These are phyloP conservation scores for Plasmodium yoelii DNA, from an alignment of 169 alveolate species.

Conservation along the genomic window DNA sequence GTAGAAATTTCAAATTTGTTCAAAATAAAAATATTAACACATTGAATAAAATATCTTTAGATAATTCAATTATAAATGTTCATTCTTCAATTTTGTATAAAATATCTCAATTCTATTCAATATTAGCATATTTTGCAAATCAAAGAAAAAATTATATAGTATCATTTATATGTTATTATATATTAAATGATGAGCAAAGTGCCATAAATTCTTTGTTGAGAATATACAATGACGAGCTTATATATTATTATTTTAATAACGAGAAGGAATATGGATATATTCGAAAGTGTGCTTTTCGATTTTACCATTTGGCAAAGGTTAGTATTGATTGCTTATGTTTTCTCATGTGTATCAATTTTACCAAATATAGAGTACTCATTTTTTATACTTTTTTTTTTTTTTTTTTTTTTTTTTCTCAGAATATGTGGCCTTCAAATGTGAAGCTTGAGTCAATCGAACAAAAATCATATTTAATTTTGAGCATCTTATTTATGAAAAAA, in stretches of 20 bases:
- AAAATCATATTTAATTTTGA: constrained; percentile 41
- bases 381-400: neutral
- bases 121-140: constrained; percentile 70
- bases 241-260: constrained; percentile 59
- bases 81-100: constrained; percentile 69
- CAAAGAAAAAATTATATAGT: constrained; percentile 69
- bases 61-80: constrained; percentile 41
- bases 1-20: constrained; percentile 57
- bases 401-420: constrained; percentile 25
- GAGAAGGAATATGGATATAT: constrained; percentile 69
- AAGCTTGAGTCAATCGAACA: constrained; percentile 66
- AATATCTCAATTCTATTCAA: constrained; percentile 70
- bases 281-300: constrained; percentile 75
- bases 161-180: constrained; percentile 71
- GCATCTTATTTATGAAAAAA: constrained; percentile 72
- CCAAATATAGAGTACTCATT: neutral
- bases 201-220: constrained; percentile 67
- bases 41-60: constrained; percentile 35
- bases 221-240: constrained; percentile 70
- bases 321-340: neutral
- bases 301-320: constrained; percentile 74
- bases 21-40: constrained; percentile 58
- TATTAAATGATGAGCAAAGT: constrained; percentile 59
- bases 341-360: neutral
- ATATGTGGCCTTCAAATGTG: constrained; percentile 77